Evolutionary conservation across 257 asterid genomes (phyloP), one percentile per base, ranked within the genome.

Genomic region (Salvia miltiorrhiza): DNA sequence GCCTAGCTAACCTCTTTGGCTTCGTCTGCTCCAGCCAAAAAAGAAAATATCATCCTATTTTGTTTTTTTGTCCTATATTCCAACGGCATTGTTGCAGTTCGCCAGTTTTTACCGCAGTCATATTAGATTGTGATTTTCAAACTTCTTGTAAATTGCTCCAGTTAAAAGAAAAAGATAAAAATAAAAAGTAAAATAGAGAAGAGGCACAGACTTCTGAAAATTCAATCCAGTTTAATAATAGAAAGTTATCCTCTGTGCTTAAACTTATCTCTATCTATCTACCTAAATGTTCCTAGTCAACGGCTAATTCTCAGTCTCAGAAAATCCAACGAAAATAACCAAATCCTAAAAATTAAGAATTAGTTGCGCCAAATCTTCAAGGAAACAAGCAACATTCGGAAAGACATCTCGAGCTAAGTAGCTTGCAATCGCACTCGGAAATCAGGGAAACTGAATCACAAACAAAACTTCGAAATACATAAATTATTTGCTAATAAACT

Each of bases 11-110:
- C 20, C 44, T 45, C 63, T 16, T 76, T 44, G 72, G 75, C 74
- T 40, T 73, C 45, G 13, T 56, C 54, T 67, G n/a, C 56, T 73
- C 75, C 70, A 62, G 55, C 81, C 56, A 71, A 67, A 77, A 67
- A 10, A 11, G 7, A 1, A 70, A 74, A 39, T 21, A 20, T 7
- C 20, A 32, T 40, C 65, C 48, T 28, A 21, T 69, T 63, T 48
- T 54, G 21, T 16, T 17, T 28, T 44, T 63, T 69, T 63, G 77
- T 73, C 77, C 41, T 59, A 64, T 24, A 11, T 53, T 26, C 58
- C 65, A 49, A 58, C 50, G 40, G 59, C 72, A 44, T 43, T 52
- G 63, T 24, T 43, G 7, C 72, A 57, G 40, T 37, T 37, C 9
- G 43, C 43, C 43, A 37, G 11, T 47, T 79, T 68, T 58, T 30